Evolutionary conservation across 768 basidiomycete species (phyloP).

Genomic region (Suillus ampliporus): DNA sequence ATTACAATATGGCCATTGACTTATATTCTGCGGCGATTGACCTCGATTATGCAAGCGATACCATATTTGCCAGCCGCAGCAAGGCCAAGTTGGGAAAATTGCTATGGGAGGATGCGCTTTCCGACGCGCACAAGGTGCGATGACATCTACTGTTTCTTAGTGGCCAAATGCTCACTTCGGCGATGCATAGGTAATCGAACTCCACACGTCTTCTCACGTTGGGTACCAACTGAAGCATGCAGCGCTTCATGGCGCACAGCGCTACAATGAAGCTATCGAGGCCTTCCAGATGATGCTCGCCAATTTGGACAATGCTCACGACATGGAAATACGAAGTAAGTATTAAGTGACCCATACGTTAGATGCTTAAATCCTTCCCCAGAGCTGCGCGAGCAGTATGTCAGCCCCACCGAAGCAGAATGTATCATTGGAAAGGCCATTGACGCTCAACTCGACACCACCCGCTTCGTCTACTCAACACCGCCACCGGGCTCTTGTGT

Average conservation of each 20-base stretch:
- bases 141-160: neutral
- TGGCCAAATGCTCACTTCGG: neutral
- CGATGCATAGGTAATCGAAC: neutral
- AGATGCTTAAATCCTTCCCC: neutral
- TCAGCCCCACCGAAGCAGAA: neutral
- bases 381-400: neutral
- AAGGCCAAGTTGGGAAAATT: neutral
- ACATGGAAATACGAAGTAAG: neutral
- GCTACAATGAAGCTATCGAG: neutral
- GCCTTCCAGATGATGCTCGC: neutral
- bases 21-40: neutral
- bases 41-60: neutral
- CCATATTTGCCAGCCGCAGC: neutral
- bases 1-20: neutral
- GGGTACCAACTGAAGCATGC: neutral
- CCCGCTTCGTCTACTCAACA: constrained; percentile 15
- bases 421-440: neutral
- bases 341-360: neutral
- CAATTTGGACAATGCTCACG: neutral
- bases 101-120: neutral
- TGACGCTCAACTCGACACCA: neutral
- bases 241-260: neutral
- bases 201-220: neutral
- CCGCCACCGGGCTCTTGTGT: constrained; percentile 9
- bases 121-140: neutral